These are phyloP conservation scores for Leishmania tarentolae DNA, from an alignment of 208 protist genomes.

Conservation along the genomic window DNA sequence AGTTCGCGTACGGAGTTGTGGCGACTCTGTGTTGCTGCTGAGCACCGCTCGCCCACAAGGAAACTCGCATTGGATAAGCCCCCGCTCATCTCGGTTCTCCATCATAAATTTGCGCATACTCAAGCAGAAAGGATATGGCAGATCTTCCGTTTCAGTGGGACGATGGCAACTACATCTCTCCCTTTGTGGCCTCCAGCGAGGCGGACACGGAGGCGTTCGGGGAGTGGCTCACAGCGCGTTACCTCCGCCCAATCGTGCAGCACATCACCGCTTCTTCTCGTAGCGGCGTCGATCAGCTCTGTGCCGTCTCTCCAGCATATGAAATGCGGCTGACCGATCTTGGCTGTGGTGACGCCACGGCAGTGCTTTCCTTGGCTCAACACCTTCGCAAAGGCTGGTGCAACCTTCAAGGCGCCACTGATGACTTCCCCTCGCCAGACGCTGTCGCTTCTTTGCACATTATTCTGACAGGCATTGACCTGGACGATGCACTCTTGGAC, in stretches of 20 bases:
- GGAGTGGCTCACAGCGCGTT: slow-evolving; percentile 33
- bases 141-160: slow-evolving; percentile 86
- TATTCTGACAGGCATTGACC: slow-evolving; percentile 50
- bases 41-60: not conserved
- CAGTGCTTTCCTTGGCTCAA: slow-evolving; percentile 36
- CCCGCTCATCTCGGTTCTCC: not conserved
- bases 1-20: not conserved
- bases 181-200: slow-evolving; percentile 56
- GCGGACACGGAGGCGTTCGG: slow-evolving; percentile 41
- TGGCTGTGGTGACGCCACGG: slow-evolving; percentile 70
- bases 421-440: not conserved
- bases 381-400: slow-evolving; percentile 31
- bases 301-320: not conserved
- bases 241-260: slow-evolving; percentile 9
- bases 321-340: slow-evolving; percentile 56
- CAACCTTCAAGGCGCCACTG: slow-evolving; percentile 11
- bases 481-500: slow-evolving; percentile 62
- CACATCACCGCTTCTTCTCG: not conserved
- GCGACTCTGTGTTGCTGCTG: not conserved
- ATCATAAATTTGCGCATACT: not conserved
- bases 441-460: not conserved
- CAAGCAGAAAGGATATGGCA: not conserved
- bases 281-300: not conserved
- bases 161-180: slow-evolving; percentile 74
- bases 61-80: not conserved